These are phyloP conservation scores for Murraya koenigii DNA, from an alignment of 345 rosid species.

Conservation along the genomic window DNA sequence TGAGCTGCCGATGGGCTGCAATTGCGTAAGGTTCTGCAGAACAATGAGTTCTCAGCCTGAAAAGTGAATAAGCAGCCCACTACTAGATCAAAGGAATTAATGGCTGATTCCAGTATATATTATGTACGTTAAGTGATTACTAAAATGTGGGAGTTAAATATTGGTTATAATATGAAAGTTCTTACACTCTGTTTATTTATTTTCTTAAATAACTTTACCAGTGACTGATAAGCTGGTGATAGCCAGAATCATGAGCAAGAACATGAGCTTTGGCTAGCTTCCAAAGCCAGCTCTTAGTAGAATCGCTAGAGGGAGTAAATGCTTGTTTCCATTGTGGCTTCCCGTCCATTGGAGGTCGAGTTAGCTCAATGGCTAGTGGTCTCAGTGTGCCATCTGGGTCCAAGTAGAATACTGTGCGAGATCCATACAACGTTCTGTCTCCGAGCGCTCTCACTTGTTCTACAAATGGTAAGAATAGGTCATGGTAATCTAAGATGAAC, in stretches of 20 bases:
- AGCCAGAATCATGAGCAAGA: conserved; percentile 61
- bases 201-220: conserved; percentile 39
- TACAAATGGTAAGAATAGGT: conserved; percentile 59
- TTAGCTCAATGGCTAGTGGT: conserved; percentile 65
- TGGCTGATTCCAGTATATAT: no score
- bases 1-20: conserved; percentile 65
- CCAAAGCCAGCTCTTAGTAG: conserved; percentile 73
- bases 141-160: no score
- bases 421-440: conserved; percentile 54
- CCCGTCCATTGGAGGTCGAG: conserved; percentile 52
- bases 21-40: conserved; percentile 66
- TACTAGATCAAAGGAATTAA: conserved; percentile 25
- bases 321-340: conserved; percentile 69
- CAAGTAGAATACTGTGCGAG: conserved; percentile 62
- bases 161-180: no score
- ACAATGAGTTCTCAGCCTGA: conserved; percentile 74
- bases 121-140: no score
- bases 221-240: conserved; percentile 72
- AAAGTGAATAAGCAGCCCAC: not conserved
- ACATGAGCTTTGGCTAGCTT: conserved; percentile 68
- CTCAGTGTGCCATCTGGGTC: conserved; percentile 47
- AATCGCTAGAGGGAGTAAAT: conserved; percentile 31
- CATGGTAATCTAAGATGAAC: conserved; percentile 63
- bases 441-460: conserved; percentile 51
- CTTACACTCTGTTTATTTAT: no score